Evolutionary conservation across 805 yeast genomes (phyloP).

Genomic region (Kuraishia piskuri): DNA sequence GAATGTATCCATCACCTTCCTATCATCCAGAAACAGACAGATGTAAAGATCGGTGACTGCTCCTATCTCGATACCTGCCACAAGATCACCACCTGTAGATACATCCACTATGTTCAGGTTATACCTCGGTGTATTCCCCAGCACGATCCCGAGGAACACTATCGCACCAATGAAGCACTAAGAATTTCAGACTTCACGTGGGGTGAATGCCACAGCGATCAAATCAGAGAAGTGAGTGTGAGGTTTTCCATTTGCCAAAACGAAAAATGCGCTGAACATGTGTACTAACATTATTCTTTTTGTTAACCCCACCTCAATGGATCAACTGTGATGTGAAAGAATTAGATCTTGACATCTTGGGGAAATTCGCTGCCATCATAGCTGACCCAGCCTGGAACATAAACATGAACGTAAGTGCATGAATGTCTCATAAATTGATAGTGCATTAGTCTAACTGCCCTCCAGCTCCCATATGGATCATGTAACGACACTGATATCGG

Average conservation of each 20-base stretch:
- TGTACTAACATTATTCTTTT: background rate
- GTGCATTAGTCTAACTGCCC: background rate
- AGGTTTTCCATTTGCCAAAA: too few species aligned
- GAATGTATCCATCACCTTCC: constrained; percentile 46
- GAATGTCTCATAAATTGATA: background rate
- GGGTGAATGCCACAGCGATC: constrained; percentile 32
- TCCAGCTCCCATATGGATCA: constrained; percentile 56
- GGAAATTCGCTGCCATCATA: constrained; percentile 75
- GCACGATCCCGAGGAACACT: constrained; percentile 1
- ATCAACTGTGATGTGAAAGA: constrained; percentile 75
- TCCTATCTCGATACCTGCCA: constrained; percentile 93
- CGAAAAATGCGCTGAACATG: too few species aligned
- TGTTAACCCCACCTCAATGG: constrained; percentile 60
- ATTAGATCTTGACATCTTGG: constrained; percentile 62
- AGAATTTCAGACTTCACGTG: constrained; percentile 32
- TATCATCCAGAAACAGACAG: constrained; percentile 53
- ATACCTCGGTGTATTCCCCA: constrained; percentile 22
- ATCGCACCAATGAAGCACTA: constrained; percentile 11
- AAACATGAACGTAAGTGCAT: constrained; percentile 55
- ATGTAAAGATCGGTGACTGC: constrained; percentile 73
- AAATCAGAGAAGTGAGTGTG: constrained; percentile 13
- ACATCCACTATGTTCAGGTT: constrained; percentile 63
- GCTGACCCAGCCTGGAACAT: constrained; percentile 98
- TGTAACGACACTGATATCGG: constrained; percentile 71
- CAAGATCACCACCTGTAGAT: constrained; percentile 68